Base-by-base conservation (phyloP, 108 stramenopile species). In the Conticribra guillardii region DNA sequence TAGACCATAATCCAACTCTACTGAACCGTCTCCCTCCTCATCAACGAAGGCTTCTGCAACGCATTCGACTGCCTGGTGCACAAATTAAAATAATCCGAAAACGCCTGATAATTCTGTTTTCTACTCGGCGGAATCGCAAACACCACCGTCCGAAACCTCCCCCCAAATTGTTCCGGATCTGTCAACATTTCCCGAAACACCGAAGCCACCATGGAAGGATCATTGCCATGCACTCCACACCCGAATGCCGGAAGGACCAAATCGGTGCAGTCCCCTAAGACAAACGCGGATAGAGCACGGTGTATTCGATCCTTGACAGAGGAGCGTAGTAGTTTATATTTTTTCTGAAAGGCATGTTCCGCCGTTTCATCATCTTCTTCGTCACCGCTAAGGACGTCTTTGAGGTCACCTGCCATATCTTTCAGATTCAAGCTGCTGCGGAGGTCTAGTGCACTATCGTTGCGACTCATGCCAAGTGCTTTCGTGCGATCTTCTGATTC, bases 231-330 rank as follows among this genome's bases (percentile, higher is more conserved):
- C 14, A 86, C 82, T 17, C 85, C 85, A 28, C 85, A 86, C 5
- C 85, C 85, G 64, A 83, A 86, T n/a, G 85, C 82, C n/a, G 82
- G 80, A n/a, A 86, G 51, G 19, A 86, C 75, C 48, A 86, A 55
- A 54, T 84, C 83, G 9, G 76, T 78, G 46, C 83, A 80, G 11
- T 75, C 41, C 32, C 83, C 83, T 24, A 82, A 47, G 26, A 74
- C 77, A 59, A 82, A 79, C 4, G 76, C 76, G 14, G 76, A 64
- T 49, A 78, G 56, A 4, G 76, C 76, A 18, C 76, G 76, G 48
- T 78, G 76, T 69, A 78, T 78, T 34, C 76, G 54, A 57, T 78
- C 76, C 3, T 62, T 64, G 0, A 78, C 31, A 18, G 76, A 78
- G 22, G 68, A 29, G 4, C 63, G 68, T 15, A 78, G 57, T 21